Base-by-base conservation (phyloP, 352 stramenopile genomes). In the Globisporangium megalacanthum region DNA sequence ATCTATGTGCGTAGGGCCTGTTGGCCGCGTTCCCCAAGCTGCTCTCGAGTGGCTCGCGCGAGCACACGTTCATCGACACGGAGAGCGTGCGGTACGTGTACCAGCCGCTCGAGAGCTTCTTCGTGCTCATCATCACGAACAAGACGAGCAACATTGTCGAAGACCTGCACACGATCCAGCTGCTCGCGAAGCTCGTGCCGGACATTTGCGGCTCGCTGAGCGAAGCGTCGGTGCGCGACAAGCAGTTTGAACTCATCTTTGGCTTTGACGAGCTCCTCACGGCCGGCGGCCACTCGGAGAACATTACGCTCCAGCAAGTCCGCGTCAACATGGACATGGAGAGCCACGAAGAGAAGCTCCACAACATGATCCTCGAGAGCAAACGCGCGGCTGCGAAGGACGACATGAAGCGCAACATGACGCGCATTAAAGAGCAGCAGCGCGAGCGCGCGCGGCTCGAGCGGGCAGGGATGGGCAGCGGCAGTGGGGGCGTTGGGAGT, bases 61-160 rank as follows among this genome's bases (percentile, higher is more conserved):
- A 99, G 74, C 97, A 99, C 81, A 99, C 97, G 61, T 99, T 98
- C 71, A 98, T 99, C 54, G 97, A 99, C 69, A 99, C 97, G 45
- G 97, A 99, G 58, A 97, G 86, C 56, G 97, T 99, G 54, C 83
- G 85, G 56, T 99, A 99, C 62, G 96, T 99, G 56, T 99, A 99
- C 74, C 97, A 99, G 66, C 96, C 97, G 22, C 87, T 99, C 31
- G 97, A 99, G 70, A 96, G 86, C 54, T 96, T 99, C 58, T 99
- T 98, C 70, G 79, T 99, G 50, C 74, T 99, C 10, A 89, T 99
- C 49, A 98, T 99, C 53, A 99, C 97, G 44, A 99, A 98, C 72
- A 99, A 99, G 81, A 97, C 91, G 53, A 98, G 86, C 56, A 99
- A 99, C 77, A 99, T 99, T 71, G 96, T 99, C 45, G 93, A 99